Conservation (phyloP, 1,284 basidiomycete species). For the Microbotryum lychnidis-dioicae region DNA sequence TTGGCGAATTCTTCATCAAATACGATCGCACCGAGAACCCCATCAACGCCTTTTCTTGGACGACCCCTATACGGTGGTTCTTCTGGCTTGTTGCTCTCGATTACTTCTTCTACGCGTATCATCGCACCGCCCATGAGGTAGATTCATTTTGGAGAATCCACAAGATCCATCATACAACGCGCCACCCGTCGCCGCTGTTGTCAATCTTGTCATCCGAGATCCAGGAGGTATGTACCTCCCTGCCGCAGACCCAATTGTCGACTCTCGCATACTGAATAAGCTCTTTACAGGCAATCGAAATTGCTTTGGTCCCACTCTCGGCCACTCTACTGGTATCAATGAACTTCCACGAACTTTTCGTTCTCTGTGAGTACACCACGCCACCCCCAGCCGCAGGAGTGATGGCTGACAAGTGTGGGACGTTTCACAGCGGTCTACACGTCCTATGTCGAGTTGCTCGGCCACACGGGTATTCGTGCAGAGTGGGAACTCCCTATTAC, state of each 20-base stretch:
- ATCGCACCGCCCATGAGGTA: neutral
- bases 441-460: slow-evolving; percentile 3
- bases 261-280: neutral
- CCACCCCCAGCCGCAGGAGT: no score
- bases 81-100: slow-evolving; percentile 1
- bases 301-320: slow-evolving; percentile 1
- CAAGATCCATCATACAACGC: slow-evolving; percentile 8
- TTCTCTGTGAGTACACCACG: slow-evolving; percentile 1
- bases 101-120: slow-evolving; percentile 6
- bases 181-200: neutral
- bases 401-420: no score
- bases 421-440: no score
- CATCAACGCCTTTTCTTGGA: neutral
- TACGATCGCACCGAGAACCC: neutral
- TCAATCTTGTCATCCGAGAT: slow-evolving; percentile 3
- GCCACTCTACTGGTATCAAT: slow-evolving; percentile 2
- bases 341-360: slow-evolving; percentile 7
- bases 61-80: neutral
- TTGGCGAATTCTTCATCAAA: slow-evolving; percentile 1
- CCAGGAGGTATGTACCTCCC: neutral
- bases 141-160: slow-evolving; percentile 7
- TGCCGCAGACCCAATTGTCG: neutral
- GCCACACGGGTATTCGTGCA: slow-evolving; percentile 6
- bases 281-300: slow-evolving; percentile 1
- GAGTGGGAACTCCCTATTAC: slow-evolving; percentile 6